Base-by-base conservation (phyloP, 495 filamentous ascomycete species). In the Pseudevernia furfuracea region DNA sequence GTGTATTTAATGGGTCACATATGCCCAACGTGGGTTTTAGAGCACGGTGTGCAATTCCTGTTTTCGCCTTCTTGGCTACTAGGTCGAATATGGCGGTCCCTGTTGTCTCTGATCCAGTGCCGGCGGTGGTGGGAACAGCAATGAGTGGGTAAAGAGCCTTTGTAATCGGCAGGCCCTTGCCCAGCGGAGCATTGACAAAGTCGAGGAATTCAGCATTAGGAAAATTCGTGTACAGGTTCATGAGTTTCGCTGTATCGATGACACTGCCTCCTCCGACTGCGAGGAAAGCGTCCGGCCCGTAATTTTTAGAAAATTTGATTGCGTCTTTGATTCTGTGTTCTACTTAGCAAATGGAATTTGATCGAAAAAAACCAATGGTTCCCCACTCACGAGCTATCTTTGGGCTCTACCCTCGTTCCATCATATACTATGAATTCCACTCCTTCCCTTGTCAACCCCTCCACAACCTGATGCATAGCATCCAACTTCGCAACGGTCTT, bases 81-180 rank as follows among this genome's bases (percentile, higher is more conserved):
- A 97, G 84, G 71, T 98, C 94, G 76, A 98, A 98, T 73, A 98
- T 98, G 37, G 94, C 94, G 0, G 94, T 98, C 11, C 94, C 94
- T 0, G 94, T 97, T 0, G 95, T 97, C 77, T 98, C 94, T 57
- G 87, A 91, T 32, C 94, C 94, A 1, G 94, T 97, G 55, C 94
- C 94, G 28, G 94, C 91, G 3, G 94, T 98, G 19, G 94, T 98
- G 2, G 95, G 94, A 32, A 98, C 86, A 60, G 94, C 95, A 58
- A 98, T 85, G 8, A 98, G 81, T 3, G 94, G 94, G 60, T 80
- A 84, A 2, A 97, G 81, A n/a, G 85, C 80, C 66, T 85, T 85
- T 44, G 84, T 85, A 63, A 97, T 88, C 3, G 94, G 95, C 41
- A 84, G 79, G 14, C 95, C 95, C 67, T 88, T 90, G 59, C 94